Conservation (phyloP, 2,329 filamentous ascomycete genomes). For the Juglanconis sp. region DNA sequence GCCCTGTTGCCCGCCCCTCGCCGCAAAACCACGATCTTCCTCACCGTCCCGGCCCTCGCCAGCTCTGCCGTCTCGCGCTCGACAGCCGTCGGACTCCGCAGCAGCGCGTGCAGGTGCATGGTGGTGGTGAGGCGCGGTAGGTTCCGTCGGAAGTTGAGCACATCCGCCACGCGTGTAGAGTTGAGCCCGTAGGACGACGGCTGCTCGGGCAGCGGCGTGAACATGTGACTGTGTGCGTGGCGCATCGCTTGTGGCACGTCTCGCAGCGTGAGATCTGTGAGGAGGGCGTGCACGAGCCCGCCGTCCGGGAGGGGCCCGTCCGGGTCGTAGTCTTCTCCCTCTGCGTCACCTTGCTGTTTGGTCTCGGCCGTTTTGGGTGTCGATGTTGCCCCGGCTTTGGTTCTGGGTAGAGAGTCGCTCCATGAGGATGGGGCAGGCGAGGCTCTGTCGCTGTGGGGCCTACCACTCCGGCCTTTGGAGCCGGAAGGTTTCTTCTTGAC, state of each 20-base stretch:
- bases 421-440: slow-evolving; percentile 18
- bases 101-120: slow-evolving; percentile 63
- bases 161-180: slow-evolving; percentile 59
- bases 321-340: slow-evolving; percentile 35
- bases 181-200: slow-evolving; percentile 53
- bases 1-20: slow-evolving; percentile 54
- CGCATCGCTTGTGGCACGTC: slow-evolving; percentile 64
- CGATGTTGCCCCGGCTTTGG: slow-evolving; percentile 11
- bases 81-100: slow-evolving; percentile 59
- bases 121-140: slow-evolving; percentile 64
- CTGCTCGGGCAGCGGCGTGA: slow-evolving; percentile 57
- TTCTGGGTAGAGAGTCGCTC: slow-evolving; percentile 18
- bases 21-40: slow-evolving; percentile 61
- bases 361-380: background rate
- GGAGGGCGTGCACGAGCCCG: slow-evolving; percentile 54
- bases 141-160: slow-evolving; percentile 57
- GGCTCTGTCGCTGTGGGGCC: background rate
- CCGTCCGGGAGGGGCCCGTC: slow-evolving; percentile 50
- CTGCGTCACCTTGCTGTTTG: slow-evolving; percentile 21
- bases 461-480: background rate
- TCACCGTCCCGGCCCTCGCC: slow-evolving; percentile 51
- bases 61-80: slow-evolving; percentile 67
- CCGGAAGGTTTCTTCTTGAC: slow-evolving; percentile 19
- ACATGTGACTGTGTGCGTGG: slow-evolving; percentile 61
- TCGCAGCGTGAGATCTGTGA: slow-evolving; percentile 53